phyloP scores from a whole-genome alignment of 805 yeast species.

The Schwanniomyces vanrijiae region DNA sequence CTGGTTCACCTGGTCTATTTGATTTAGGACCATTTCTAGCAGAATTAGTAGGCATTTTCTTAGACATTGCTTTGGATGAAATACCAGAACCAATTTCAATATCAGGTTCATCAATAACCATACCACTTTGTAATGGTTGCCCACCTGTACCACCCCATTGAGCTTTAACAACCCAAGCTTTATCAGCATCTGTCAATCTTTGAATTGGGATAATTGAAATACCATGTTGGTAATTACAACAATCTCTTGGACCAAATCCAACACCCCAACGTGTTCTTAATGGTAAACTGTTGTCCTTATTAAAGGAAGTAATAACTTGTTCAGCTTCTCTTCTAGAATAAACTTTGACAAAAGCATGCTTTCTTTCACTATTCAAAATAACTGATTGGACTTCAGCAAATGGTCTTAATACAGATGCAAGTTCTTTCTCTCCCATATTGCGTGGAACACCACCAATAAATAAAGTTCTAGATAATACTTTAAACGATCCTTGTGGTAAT shows the following conservation, averaged over 20 bases:
- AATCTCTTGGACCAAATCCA: slow-evolving; percentile 98
- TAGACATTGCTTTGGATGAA: slow-evolving; percentile 86
- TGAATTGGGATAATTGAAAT: slow-evolving; percentile 81
- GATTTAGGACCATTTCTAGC: slow-evolving; percentile 85
- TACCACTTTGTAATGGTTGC: slow-evolving; percentile 70
- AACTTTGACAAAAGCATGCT: slow-evolving; percentile 95
- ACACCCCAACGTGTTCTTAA: slow-evolving; percentile 98
- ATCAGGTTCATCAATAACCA: slow-evolving; percentile 95
- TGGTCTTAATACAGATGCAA: slow-evolving; percentile 72
- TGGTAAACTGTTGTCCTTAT: slow-evolving; percentile 59
- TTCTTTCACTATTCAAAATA: slow-evolving; percentile 82
- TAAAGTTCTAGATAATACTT: slow-evolving; percentile 84
- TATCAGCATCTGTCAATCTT: slow-evolving; percentile 92
- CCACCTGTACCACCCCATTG: slow-evolving; percentile 99
- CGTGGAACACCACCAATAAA: slow-evolving; percentile 93
- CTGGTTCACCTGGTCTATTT: slow-evolving; percentile 61
- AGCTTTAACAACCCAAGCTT: slow-evolving; percentile 82
- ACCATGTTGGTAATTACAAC: slow-evolving; percentile 93
- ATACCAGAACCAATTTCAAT: slow-evolving; percentile 95
- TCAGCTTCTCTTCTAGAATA: slow-evolving; percentile 92
- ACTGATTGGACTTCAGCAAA: slow-evolving; percentile 91
- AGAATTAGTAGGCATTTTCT: slow-evolving; percentile 89
- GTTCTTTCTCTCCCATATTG: slow-evolving; percentile 71
- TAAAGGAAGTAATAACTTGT: slow-evolving; percentile 69
- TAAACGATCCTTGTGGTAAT: slow-evolving; percentile 75